Evolutionary conservation across 495 filamentous ascomycete genomes (phyloP).

Genomic region (Emericellopsis terricola): DNA sequence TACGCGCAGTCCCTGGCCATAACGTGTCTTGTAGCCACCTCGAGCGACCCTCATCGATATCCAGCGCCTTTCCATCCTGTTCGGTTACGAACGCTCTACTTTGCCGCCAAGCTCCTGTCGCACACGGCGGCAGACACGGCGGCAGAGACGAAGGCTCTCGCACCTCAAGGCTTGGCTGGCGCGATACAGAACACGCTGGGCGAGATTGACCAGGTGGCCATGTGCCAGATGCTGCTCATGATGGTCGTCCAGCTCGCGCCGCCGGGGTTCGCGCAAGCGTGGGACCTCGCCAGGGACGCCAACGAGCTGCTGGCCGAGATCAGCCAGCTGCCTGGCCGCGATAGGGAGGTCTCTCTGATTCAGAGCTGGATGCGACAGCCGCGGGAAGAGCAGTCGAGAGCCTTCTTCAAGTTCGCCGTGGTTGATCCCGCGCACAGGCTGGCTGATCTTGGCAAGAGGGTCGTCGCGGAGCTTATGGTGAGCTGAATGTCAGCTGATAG

Average conservation of each 20-base stretch:
- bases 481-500: no score
- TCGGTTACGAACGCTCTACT: constrained; percentile 19
- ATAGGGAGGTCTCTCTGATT: constrained; percentile 15
- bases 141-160: constrained; percentile 5
- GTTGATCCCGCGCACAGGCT: constrained; percentile 15
- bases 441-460: constrained; percentile 16
- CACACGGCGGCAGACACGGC: constrained; percentile 10
- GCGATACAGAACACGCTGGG: constrained; percentile 10
- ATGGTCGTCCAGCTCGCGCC: constrained; percentile 14
- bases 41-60: constrained; percentile 16
- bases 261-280: constrained; percentile 13
- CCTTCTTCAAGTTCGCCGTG: constrained; percentile 19
- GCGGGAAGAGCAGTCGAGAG: constrained; percentile 9
- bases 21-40: constrained; percentile 16
- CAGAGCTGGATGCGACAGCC: constrained; percentile 18
- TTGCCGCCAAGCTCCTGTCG: constrained; percentile 18
- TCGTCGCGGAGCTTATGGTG: constrained; percentile 1
- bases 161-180: no score
- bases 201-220: constrained; percentile 18
- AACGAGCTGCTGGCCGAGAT: constrained; percentile 18
- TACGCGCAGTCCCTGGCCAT: constrained; percentile 19
- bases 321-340: constrained; percentile 15
- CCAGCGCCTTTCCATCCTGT: constrained; percentile 18
- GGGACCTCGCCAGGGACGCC: constrained; percentile 16
- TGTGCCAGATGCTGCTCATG: constrained; percentile 20